Evolutionary conservation across 768 basidiomycete genomes (phyloP).

Genomic region (Suillus decipiens): DNA sequence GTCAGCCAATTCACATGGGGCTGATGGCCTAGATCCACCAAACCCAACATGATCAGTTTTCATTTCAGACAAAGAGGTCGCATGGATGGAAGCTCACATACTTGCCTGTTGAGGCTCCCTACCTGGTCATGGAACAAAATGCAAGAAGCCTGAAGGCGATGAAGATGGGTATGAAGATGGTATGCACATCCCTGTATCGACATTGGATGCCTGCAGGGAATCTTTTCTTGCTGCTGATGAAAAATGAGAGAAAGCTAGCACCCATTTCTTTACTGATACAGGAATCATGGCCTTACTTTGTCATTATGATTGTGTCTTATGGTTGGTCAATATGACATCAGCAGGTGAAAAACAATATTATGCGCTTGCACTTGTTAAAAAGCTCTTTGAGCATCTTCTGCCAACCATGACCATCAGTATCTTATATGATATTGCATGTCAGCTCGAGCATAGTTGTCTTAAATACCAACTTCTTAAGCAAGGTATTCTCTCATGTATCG

Average conservation of each 20-base stretch:
- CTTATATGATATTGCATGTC: too few species aligned
- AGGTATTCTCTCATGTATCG: too few species aligned
- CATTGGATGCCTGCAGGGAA: constrained; percentile 32
- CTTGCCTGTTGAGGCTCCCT: background rate
- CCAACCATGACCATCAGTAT: too few species aligned
- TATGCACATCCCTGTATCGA: too few species aligned
- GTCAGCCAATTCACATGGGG: too few species aligned
- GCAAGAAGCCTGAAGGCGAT: background rate
- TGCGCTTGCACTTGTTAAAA: constrained; percentile 11
- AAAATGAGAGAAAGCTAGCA: constrained; percentile 17
- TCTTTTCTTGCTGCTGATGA: constrained; percentile 25
- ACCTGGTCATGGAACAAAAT: background rate
- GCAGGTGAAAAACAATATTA: constrained; percentile 19
- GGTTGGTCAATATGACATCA: constrained; percentile 18
- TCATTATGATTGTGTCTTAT: constrained; percentile 11
- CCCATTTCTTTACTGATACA: background rate
- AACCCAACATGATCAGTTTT: too few species aligned
- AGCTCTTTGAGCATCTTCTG: too few species aligned
- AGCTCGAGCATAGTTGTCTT: too few species aligned
- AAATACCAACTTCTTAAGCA: too few species aligned
- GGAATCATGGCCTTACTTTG: constrained; percentile 14
- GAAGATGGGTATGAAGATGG: constrained; percentile 18
- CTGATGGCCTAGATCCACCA: too few species aligned
- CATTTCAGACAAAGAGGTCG: background rate
- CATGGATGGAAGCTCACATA: background rate